These are phyloP conservation scores for Sarcodon aspratus DNA, from an alignment of 768 basidiomycete species.

Conservation along the genomic window DNA sequence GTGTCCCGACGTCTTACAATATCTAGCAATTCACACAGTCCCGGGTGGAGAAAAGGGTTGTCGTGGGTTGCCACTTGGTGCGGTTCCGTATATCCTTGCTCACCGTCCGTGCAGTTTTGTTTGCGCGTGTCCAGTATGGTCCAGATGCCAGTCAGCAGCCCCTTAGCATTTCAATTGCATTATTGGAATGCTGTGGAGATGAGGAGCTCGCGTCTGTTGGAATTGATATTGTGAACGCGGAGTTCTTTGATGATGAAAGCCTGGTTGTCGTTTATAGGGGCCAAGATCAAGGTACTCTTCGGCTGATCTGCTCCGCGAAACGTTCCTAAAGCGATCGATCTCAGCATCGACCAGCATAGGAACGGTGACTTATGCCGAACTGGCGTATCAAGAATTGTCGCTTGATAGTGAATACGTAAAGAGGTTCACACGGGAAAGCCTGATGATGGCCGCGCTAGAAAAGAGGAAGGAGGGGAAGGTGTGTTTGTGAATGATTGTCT, in stretches of 20 bases:
- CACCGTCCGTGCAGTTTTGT: no score
- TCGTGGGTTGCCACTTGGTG: no score
- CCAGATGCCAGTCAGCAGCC: no score
- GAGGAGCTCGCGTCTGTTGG: constrained; percentile 24
- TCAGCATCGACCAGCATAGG: constrained; percentile 49
- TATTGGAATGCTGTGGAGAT: constrained; percentile 43
- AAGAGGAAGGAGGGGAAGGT: constrained; percentile 56
- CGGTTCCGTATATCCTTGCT: no score
- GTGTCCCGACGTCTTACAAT: constrained; percentile 24
- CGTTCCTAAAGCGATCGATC: constrained; percentile 12
- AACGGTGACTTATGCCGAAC: constrained; percentile 48
- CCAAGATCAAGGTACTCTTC: constrained; percentile 8
- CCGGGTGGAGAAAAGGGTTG: not conserved
- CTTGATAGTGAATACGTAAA: constrained; percentile 36
- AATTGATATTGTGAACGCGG: constrained; percentile 49
- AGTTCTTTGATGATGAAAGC: constrained; percentile 72
- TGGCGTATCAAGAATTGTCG: constrained; percentile 30
- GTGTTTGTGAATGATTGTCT: constrained; percentile 17
- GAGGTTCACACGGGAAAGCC: constrained; percentile 46
- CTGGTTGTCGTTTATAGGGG: constrained; percentile 54
- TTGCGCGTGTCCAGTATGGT: constrained; percentile 35
- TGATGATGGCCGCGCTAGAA: constrained; percentile 47
- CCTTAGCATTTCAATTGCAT: constrained; percentile 16
- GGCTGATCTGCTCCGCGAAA: no score
- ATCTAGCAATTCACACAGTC: not conserved